Evolutionary conservation across 2,329 filamentous ascomycete genomes (phyloP).

Genomic region (Pseudogymnoascus sp.): DNA sequence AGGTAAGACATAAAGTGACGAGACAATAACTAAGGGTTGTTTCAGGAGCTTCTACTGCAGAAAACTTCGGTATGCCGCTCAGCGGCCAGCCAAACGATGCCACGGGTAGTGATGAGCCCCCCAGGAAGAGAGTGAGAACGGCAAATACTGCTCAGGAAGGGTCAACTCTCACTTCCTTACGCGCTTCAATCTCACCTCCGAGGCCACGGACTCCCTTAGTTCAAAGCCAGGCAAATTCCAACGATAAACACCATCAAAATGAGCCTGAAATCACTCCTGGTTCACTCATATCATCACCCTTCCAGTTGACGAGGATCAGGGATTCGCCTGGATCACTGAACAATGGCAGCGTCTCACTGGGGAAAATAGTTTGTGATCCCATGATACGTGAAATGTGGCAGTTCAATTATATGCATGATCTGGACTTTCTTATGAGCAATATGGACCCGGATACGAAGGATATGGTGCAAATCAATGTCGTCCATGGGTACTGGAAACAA

Average conservation of each 20-base stretch:
- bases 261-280: not conserved
- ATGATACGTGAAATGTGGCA: slow-evolving; percentile 49
- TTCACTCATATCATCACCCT: slow-evolving; percentile 39
- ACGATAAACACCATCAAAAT: not conserved
- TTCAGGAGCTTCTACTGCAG: not conserved
- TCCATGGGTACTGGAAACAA: slow-evolving; percentile 60
- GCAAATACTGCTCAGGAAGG: slow-evolving; percentile 11
- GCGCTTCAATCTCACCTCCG: slow-evolving; percentile 25
- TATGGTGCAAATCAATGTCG: slow-evolving; percentile 47
- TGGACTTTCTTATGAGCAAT: slow-evolving; percentile 51
- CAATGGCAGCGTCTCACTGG: slow-evolving; percentile 45
- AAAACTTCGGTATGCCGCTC: not conserved
- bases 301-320: slow-evolving; percentile 50
- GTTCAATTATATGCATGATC: slow-evolving; percentile 48
- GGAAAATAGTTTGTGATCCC: slow-evolving; percentile 53
- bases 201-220: not conserved
- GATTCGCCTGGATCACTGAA: slow-evolving; percentile 47
- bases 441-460: slow-evolving; percentile 48
- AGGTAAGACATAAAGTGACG: not conserved
- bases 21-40: not conserved
- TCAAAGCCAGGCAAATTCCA: not conserved
- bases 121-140: slow-evolving; percentile 23
- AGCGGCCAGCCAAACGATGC: slow-evolving; percentile 18
- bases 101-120: slow-evolving; percentile 14
- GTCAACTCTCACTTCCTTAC: slow-evolving; percentile 15